Conservation (phyloP, 345 rosid genomes). For the Eutrema heterophyllum region DNA sequence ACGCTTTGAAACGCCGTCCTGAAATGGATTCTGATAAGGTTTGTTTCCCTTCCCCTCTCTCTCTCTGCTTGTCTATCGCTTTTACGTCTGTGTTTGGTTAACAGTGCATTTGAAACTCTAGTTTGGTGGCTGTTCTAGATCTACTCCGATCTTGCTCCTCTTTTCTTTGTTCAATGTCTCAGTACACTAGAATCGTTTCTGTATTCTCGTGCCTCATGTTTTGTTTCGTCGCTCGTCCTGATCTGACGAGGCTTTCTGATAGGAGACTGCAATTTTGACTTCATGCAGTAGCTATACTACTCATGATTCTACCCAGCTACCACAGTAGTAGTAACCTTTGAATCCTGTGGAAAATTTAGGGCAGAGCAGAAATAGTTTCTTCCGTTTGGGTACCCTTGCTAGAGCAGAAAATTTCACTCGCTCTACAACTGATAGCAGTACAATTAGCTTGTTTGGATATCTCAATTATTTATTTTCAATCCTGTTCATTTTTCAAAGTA, state of each 20-base stretch:
- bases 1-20: slow-evolving; percentile 36
- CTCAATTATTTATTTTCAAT: not conserved
- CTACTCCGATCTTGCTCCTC: slow-evolving; percentile 20
- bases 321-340: not conserved
- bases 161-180: not conserved
- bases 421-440: not conserved
- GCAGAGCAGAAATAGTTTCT: not conserved
- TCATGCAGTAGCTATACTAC: slow-evolving; percentile 16
- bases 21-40: slow-evolving; percentile 51
- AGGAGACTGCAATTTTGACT: not conserved
- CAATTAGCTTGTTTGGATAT: not conserved
- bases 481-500: slow-evolving; percentile 4
- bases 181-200: slow-evolving; percentile 22
- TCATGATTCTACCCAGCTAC: not conserved
- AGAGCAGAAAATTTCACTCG: not conserved
- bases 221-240: not conserved
- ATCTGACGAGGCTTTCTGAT: slow-evolving; percentile 1
- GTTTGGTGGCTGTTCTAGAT: slow-evolving; percentile 30
- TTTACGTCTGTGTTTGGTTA: slow-evolving; percentile 5
- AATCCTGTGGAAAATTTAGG: not conserved
- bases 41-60: not conserved
- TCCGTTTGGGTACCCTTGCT: not conserved
- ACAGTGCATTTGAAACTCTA: not conserved
- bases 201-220: not conserved
- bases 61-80: not conserved